These are phyloP conservation scores for Cytospora schulzeri DNA, from an alignment of 2,329 filamentous ascomycete genomes.

Conservation along the genomic window DNA sequence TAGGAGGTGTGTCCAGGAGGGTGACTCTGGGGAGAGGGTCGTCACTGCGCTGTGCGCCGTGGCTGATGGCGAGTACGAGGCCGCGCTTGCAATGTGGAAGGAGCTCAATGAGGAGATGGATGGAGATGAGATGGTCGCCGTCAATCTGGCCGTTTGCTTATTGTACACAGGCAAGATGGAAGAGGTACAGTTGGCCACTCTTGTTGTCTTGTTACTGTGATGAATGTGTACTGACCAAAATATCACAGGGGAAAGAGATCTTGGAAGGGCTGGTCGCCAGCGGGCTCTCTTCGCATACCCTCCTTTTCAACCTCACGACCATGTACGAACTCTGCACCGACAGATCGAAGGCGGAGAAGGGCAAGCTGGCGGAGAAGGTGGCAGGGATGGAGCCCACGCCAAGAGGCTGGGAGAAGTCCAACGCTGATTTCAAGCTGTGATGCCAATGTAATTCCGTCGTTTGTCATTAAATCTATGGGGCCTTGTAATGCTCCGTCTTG, in stretches of 20 bases:
- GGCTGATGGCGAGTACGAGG: constrained; percentile 72
- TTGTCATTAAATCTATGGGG: background rate
- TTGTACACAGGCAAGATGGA: constrained; percentile 79
- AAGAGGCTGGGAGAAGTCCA: constrained; percentile 70
- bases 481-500: background rate
- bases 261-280: constrained; percentile 67
- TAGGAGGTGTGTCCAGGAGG: constrained; percentile 50
- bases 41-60: constrained; percentile 73
- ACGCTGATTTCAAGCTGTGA: constrained; percentile 75
- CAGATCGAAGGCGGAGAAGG: constrained; percentile 69
- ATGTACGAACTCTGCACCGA: constrained; percentile 92
- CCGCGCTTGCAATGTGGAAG: constrained; percentile 65
- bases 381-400: constrained; percentile 59
- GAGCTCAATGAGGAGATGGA: constrained; percentile 44
- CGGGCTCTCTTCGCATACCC: constrained; percentile 70
- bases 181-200: constrained; percentile 46
- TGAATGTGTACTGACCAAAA: constrained; percentile 30
- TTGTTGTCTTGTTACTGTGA: background rate
- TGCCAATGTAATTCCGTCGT: background rate
- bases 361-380: constrained; percentile 68
- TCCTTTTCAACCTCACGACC: constrained; percentile 88
- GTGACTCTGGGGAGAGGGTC: constrained; percentile 47
- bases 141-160: constrained; percentile 83
- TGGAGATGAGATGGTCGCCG: constrained; percentile 69
- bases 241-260: constrained; percentile 59